phyloP scores from a whole-genome alignment of 169 alveolate genomes.

The Eimeria sp. region DNA sequence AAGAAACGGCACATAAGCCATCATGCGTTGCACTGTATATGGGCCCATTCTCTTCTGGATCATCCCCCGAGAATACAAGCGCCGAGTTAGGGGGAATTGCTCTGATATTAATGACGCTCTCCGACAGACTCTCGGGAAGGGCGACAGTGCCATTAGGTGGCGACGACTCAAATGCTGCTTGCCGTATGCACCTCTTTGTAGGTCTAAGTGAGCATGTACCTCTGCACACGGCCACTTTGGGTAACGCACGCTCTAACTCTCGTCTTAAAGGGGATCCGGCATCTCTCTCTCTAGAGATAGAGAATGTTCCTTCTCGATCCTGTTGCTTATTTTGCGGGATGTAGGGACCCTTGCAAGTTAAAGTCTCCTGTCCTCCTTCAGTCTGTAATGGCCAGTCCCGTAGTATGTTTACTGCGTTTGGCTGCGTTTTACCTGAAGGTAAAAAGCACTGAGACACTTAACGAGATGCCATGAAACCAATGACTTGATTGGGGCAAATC shows the following conservation, averaged over 20 bases:
- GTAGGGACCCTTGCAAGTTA: neutral
- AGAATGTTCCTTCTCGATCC: neutral
- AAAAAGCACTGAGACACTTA: neutral
- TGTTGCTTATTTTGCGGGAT: neutral
- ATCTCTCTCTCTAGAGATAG: neutral
- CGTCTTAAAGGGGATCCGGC: neutral
- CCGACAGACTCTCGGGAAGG: neutral
- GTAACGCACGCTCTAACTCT: neutral
- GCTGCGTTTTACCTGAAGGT: neutral
- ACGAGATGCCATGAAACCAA: neutral
- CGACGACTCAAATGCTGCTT: neutral
- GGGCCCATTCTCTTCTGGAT: neutral
- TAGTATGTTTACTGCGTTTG: neutral
- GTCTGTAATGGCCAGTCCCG: neutral
- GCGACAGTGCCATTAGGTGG: neutral
- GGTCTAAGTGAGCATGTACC: neutral
- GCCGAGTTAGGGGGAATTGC: constrained; percentile 17
- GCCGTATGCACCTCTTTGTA: neutral
- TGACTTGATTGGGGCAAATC: neutral
- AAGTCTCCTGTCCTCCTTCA: neutral
- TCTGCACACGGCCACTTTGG: neutral
- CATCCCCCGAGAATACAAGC: constrained; percentile 22
- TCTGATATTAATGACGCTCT: neutral
- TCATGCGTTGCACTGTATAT: neutral
- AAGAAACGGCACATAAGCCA: neutral